A percentile compares a stretch with the other conserved stretches of the same genome.
These are phyloP conservation scores for Dichotomopilus funicola DNA, from an alignment of 2,329 filamentous ascomycete genomes.

Conservation along the genomic window DNA sequence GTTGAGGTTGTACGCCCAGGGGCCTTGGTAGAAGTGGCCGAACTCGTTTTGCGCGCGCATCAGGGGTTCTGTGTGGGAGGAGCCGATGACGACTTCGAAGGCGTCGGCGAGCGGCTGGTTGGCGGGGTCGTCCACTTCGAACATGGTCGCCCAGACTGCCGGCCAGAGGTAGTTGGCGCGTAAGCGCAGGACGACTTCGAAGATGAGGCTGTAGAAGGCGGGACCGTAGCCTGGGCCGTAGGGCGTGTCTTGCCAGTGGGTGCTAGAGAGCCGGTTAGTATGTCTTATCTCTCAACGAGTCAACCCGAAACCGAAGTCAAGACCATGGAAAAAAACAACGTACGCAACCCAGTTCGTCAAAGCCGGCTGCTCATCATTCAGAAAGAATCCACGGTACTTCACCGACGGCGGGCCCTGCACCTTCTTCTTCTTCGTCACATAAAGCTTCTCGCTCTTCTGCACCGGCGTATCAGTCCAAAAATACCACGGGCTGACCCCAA, in stretches of 20 bases:
- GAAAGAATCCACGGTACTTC: constrained; percentile 63
- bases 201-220: constrained; percentile 63
- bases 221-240: constrained; percentile 46
- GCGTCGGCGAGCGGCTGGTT: constrained; percentile 65
- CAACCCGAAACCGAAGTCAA: too few species aligned
- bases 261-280: constrained; percentile 12
- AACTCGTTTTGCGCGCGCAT: constrained; percentile 55
- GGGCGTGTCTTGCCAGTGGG: constrained; percentile 37
- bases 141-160: constrained; percentile 58
- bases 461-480: constrained; percentile 59
- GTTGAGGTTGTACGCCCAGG: constrained; percentile 65
- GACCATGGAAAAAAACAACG: constrained; percentile 6
- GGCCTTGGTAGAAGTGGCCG: constrained; percentile 46
- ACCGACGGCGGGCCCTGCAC: constrained; percentile 54
- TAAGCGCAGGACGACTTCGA: constrained; percentile 63
- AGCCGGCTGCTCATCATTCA: constrained; percentile 64
- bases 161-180: constrained; percentile 73
- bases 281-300: too few species aligned
- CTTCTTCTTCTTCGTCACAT: constrained; percentile 46
- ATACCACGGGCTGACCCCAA: constrained; percentile 66
- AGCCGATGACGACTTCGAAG: constrained; percentile 68
- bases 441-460: constrained; percentile 46
- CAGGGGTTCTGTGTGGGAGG: constrained; percentile 69
- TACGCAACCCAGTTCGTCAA: constrained; percentile 57
- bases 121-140: constrained; percentile 62